Evolutionary conservation across 352 stramenopile species (phyloP).

Genomic region (Phytophthora colocasiae): DNA sequence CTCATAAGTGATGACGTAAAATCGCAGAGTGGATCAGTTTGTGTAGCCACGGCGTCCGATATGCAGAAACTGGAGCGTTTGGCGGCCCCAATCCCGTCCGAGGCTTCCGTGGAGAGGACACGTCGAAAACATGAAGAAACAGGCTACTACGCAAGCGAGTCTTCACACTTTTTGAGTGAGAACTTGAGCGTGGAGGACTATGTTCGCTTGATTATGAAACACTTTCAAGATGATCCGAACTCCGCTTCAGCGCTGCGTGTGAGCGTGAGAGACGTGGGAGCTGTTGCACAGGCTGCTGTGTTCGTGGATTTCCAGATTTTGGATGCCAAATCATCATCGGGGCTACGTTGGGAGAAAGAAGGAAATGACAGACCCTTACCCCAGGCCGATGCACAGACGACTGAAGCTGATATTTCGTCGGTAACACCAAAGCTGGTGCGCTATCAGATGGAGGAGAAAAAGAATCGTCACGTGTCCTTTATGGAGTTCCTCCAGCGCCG

Average conservation of each 20-base stretch:
- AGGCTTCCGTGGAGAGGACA: slow-evolving; percentile 40
- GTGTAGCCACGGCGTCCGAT: slow-evolving; percentile 67
- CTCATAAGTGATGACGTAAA: slow-evolving; percentile 58
- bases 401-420: slow-evolving; percentile 33
- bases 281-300: slow-evolving; percentile 67
- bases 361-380: slow-evolving; percentile 26
- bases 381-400: slow-evolving; percentile 16
- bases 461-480: slow-evolving; percentile 61
- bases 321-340: slow-evolving; percentile 81
- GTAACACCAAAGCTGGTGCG: slow-evolving; percentile 87
- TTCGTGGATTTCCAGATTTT: slow-evolving; percentile 75
- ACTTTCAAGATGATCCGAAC: slow-evolving; percentile 64
- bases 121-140: slow-evolving; percentile 54
- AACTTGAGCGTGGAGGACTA: slow-evolving; percentile 67
- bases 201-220: slow-evolving; percentile 53
- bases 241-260: slow-evolving; percentile 55
- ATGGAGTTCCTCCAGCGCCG: slow-evolving; percentile 72
- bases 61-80: slow-evolving; percentile 67
- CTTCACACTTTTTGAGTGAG: slow-evolving; percentile 42
- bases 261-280: slow-evolving; percentile 46
- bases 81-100: slow-evolving; percentile 27
- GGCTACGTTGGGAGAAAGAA: slow-evolving; percentile 78
- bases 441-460: slow-evolving; percentile 87
- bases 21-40: slow-evolving; percentile 48
- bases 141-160: slow-evolving; percentile 48